Conservation (phyloP, 139 green algal species). For the Ettlia oleoabundans region DNA sequence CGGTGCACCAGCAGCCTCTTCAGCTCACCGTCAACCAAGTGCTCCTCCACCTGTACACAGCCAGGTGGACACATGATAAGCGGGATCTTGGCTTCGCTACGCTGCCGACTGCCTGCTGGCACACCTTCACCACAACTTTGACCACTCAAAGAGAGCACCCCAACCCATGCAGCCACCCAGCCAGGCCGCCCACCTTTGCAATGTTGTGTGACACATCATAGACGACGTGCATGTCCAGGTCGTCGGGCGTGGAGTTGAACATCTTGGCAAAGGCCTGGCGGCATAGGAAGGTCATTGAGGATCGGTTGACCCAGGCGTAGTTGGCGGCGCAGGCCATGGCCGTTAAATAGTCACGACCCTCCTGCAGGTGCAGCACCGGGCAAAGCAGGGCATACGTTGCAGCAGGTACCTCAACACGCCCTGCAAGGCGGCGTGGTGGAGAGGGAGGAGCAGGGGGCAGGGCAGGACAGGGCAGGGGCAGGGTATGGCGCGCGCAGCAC, state of each 20-base stretch:
- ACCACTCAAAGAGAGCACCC: too few species aligned
- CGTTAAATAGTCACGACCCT: conserved; percentile 88
- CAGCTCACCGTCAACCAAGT: conserved; percentile 79
- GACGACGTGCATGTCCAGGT: conserved; percentile 94
- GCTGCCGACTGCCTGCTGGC: too few species aligned
- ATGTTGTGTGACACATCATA: conserved; percentile 96
- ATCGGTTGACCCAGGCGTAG: conserved; percentile 93
- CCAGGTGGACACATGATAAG: background rate
- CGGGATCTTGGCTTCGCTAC: too few species aligned
- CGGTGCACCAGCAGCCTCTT: conserved; percentile 89
- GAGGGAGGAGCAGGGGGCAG: background rate
- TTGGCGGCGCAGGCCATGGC: conserved; percentile 93
- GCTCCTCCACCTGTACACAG: conserved; percentile 78
- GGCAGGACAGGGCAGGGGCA: background rate
- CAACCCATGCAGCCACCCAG: too few species aligned
- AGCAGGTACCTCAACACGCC: too few species aligned
- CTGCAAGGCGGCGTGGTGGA: too few species aligned
- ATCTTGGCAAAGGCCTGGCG: conserved; percentile 85
- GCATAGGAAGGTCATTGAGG: conserved; percentile 86
- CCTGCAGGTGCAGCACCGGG: conserved; percentile 20
- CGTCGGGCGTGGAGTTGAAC: conserved; percentile 78
- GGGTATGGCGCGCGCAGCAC: too few species aligned
- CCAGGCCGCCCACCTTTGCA: conserved; percentile 69
- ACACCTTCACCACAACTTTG: too few species aligned
- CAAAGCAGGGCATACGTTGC: too few species aligned